phyloP scores from a whole-genome alignment of 225 moss, liverwort and hornwort species.

The Pseudoscleropodium purum region DNA sequence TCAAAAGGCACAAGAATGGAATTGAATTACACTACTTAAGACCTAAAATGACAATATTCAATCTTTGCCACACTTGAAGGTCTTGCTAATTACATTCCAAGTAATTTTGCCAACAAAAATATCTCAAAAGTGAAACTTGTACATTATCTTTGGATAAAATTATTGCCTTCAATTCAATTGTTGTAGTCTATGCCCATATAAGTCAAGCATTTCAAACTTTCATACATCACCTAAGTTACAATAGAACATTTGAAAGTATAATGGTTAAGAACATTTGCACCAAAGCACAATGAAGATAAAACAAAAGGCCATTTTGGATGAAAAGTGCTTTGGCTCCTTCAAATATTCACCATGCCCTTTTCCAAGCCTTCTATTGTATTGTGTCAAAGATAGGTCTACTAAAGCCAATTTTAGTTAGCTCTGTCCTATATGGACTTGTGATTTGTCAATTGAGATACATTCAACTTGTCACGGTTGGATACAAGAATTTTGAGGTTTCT shows the following conservation, averaged over 20 bases:
- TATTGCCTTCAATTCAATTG: not conserved
- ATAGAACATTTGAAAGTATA: not conserved
- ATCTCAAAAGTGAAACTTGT: not conserved
- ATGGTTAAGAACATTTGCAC: not conserved
- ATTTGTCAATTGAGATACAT: not conserved
- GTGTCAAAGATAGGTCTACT: not conserved
- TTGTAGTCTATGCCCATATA: not conserved
- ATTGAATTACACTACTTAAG: not conserved
- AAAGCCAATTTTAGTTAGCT: fast-evolving
- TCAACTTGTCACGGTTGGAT: not conserved
- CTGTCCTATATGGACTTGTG: not conserved
- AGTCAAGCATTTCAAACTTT: not conserved
- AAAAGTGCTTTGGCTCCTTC: not conserved
- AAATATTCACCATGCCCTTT: not conserved
- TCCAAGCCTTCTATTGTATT: not conserved
- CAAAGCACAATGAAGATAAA: fast-evolving
- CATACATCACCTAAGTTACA: not conserved
- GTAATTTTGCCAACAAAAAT: too few relatives aligned
- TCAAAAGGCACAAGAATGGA: not conserved
- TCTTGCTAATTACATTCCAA: not conserved
- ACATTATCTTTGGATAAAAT: not conserved
- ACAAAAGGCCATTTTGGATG: fast-evolving
- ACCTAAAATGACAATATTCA: not conserved
- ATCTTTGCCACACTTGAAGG: not conserved
- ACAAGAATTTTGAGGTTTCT: not conserved